phyloP scores from a whole-genome alignment of 2,329 filamentous ascomycete genomes.

The Calonectria leucothoes region DNA sequence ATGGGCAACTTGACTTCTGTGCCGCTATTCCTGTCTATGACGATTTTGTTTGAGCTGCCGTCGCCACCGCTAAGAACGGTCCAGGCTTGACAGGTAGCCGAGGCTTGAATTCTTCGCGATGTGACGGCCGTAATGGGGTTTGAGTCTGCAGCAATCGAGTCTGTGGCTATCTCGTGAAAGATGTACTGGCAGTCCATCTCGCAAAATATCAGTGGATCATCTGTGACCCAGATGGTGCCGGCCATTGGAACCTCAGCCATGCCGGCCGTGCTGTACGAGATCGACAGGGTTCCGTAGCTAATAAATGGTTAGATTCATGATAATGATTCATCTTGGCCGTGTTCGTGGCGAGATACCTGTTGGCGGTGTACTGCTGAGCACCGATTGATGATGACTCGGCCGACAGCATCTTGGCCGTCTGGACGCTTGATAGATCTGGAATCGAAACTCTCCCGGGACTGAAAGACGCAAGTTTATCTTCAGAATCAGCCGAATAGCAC shows the following conservation, averaged over 20 bases:
- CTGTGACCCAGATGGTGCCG: slow-evolving; percentile 45
- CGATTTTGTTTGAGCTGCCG: slow-evolving; percentile 29
- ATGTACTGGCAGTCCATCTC: slow-evolving; percentile 47
- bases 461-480: slow-evolving; percentile 47
- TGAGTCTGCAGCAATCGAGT: slow-evolving; percentile 25
- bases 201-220: slow-evolving; percentile 48
- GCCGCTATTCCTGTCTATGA: slow-evolving; percentile 1
- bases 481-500: slow-evolving; percentile 54
- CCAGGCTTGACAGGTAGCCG: slow-evolving; percentile 27
- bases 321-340: background rate
- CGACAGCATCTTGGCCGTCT: slow-evolving; percentile 44
- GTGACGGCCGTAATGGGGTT: slow-evolving; percentile 33
- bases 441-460: slow-evolving; percentile 49
- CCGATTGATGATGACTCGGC: slow-evolving; percentile 34
- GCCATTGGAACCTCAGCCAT: slow-evolving; percentile 41
- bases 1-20: slow-evolving; percentile 23
- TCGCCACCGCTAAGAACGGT: slow-evolving; percentile 29
- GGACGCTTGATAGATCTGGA: slow-evolving; percentile 50
- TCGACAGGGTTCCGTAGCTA: slow-evolving; percentile 54
- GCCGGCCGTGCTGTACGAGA: slow-evolving; percentile 40
- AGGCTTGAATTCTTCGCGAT: slow-evolving; percentile 25
- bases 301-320: rapidly evolving
- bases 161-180: slow-evolving; percentile 49
- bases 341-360: slow-evolving; percentile 42
- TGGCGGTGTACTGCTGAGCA: slow-evolving; percentile 56